Base-by-base conservation (phyloP, 305 asterid genomes). In the Ruellia speciosa region DNA sequence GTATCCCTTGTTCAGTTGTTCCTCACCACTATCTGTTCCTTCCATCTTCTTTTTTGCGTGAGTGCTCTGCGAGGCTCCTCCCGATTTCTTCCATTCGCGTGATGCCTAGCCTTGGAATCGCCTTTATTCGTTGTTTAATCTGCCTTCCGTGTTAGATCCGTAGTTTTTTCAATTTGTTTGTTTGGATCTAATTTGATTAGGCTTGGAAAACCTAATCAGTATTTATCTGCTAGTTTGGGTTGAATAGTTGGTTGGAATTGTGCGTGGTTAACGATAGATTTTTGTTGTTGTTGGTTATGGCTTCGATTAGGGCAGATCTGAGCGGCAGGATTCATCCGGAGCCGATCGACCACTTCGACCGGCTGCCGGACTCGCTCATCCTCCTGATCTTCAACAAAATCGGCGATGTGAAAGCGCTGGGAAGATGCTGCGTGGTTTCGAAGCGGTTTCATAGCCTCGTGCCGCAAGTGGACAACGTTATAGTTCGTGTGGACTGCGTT, bases 401-500 rank as follows among this genome's bases (percentile, higher is more conserved):
- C 76, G 95, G 90, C 28, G 97, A 85, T 34, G 94, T 90, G 41
- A 90, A 90, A 59, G 80, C 90, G 12, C 20, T 90, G 40, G 97
- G 97, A 6, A 79, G 94, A 5, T 85, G 96, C 83, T 75, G 87
- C 62, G 89, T 79, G 35, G 97, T 90, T 54, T 83, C 92, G n/a
- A 72, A 48, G 62, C 67, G 96, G 2, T 90, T 90, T 62, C 86
- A 83, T 66, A 70, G 81, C 2, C 86, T 90, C 20, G 87, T 90
- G 17, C 85, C 96, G 4, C 94, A 83, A 52, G 96, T 90, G 49
- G 97, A 90, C 43, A 79, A 74, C 81, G 86, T 90, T 34, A 72
- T 80, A 18, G 96, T 90, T 46, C 90, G 82, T n/a, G 97, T 90
- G 39, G 97, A 90, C 51, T 90, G 97, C 71, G 97, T 90, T 6